Percentiles rank a stretch among this genome's conserved stretches.
Conservation (phyloP, 768 basidiomycete genomes). For the Pleurotus eryngii region DNA sequence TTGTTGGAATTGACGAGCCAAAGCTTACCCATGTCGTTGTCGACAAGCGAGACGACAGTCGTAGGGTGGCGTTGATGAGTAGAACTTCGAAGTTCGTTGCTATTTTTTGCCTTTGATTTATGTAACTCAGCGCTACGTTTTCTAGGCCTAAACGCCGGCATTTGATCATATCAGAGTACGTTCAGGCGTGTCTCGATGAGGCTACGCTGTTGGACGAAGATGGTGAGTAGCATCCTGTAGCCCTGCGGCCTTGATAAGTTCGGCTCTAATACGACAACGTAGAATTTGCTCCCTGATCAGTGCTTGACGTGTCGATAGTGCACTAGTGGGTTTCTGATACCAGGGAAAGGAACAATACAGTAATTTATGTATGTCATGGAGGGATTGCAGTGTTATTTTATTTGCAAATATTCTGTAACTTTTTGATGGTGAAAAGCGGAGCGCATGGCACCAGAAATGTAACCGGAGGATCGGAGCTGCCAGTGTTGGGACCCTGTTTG, state of each 20-base stretch:
- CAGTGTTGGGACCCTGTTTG: constrained; percentile 9
- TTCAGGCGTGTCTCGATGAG: constrained; percentile 80
- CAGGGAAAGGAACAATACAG: too few relatives aligned
- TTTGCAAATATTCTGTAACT: constrained; percentile 3
- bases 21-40: constrained; percentile 85
- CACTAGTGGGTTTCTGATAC: too few relatives aligned
- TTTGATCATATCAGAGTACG: constrained; percentile 74
- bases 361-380: not conserved
- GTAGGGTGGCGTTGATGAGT: constrained; percentile 67
- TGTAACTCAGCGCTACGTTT: constrained; percentile 5
- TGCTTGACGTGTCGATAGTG: not conserved
- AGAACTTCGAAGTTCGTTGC: constrained; percentile 64
- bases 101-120: constrained; percentile 5
- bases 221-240: constrained; percentile 41
- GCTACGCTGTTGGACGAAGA: constrained; percentile 82
- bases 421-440: not conserved
- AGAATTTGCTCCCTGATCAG: not conserved
- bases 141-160: constrained; percentile 76
- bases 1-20: constrained; percentile 67
- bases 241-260: too few relatives aligned
- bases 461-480: constrained; percentile 7
- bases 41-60: constrained; percentile 77
- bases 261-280: not conserved
- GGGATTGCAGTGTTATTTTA: not conserved
- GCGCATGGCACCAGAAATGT: constrained; percentile 1